Evolutionary conservation across 2,329 filamentous ascomycete genomes (phyloP), one percentile per base, ranked within the genome.

Genomic region (Colletotrichum caudatum): DNA sequence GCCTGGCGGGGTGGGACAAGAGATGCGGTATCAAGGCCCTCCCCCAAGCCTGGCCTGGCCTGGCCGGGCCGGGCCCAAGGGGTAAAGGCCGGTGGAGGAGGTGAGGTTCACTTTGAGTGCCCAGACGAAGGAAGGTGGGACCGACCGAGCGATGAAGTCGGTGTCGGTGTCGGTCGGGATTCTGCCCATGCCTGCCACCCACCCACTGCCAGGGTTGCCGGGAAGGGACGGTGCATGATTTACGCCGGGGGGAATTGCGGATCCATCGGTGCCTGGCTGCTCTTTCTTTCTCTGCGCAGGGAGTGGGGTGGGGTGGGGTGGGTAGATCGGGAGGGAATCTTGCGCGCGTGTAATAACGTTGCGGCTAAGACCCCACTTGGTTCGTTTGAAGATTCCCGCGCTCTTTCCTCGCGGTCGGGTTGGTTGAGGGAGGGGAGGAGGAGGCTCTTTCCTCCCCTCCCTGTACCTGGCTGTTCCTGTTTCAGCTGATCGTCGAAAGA

Each of bases 51-150:
- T 29, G 29, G 29, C 29, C 29, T 29, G 2, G 3, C 3, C 29
- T 29, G 29, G 29, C 29, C 29, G 3, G 29, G 29, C 29, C 69
- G 69, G 16, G 16, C 18, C 16, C 18, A n/a, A 3, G 69, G 69
- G 59, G 69, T 48, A n/a, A 48, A 64, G 26, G 53, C 29, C 20
- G 35, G 69, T 69, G 65, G 69, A 69, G 46, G 69, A 72, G 48
- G 41, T 64, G 69, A 72, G 65, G 69, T 72, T 69, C 69, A 72
- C 59, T 72, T 72, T 69, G 65, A 72, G 65, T 72, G 65, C 69
- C 69, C 59, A 69, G 60, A 59, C 64, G 59, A 64, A 69, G 59
- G 69, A 29, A 29, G 35, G 35, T 8, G 69, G 69, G 39, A 59
- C 39, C 60, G 41, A 26, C 29, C 14, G 44, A 20, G 23, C 11